A percentile compares a stretch with the other conserved stretches of the same genome.
Evolutionary conservation across 140 eudicot species (phyloP).

Genomic region (Senecio squalidus): DNA sequence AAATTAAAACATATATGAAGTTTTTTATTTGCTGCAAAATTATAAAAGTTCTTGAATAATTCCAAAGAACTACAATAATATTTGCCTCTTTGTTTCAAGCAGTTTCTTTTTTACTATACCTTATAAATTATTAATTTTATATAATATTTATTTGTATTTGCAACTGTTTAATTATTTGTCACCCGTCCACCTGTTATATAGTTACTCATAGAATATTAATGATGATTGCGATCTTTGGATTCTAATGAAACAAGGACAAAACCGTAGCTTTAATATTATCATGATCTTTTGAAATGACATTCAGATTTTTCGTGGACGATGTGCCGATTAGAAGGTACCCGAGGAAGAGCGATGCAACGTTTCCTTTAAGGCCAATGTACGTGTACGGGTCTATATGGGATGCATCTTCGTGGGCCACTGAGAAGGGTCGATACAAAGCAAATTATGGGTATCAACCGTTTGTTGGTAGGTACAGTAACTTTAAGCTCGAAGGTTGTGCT

Average conservation of each 20-base stretch:
- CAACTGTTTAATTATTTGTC: not conserved
- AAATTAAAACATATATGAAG: too few species aligned
- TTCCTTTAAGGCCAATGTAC: constrained; percentile 67
- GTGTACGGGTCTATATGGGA: constrained; percentile 85
- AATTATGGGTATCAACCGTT: constrained; percentile 66
- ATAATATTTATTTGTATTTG: not conserved
- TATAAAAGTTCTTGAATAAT: too few species aligned
- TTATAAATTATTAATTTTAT: not conserved
- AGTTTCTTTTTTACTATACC: not conserved
- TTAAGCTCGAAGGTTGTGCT: constrained; percentile 57
- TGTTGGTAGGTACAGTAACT: constrained; percentile 56
- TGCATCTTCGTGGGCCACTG: constrained; percentile 89
- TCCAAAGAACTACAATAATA: too few species aligned
- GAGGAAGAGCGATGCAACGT: constrained; percentile 50
- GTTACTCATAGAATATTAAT: not conserved
- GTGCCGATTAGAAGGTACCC: constrained; percentile 74
- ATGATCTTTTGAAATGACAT: constrained; percentile 3
- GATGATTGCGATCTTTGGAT: constrained; percentile 11
- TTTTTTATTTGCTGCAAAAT: too few species aligned
- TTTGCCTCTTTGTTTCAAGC: not conserved
- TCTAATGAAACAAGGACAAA: not conserved
- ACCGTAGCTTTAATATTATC: not conserved
- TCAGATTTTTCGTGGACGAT: constrained; percentile 78
- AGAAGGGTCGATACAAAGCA: constrained; percentile 60
- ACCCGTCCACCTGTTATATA: not conserved